Evolutionary conservation across 2,329 filamentous ascomycete species (phyloP).

Genomic region (Penicillium sp.): DNA sequence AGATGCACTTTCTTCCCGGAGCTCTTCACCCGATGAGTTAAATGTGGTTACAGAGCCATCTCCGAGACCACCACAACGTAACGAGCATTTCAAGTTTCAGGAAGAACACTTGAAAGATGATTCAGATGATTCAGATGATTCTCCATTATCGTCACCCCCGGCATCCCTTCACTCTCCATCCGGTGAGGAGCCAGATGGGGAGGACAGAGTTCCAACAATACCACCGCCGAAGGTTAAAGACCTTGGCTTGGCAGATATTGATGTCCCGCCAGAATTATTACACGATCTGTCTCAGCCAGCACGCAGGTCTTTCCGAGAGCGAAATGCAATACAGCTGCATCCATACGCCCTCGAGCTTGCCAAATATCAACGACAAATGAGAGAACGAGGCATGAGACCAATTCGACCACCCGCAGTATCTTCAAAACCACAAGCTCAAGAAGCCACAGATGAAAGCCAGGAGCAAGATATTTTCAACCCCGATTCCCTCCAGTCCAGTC

Average conservation of each 20-base stretch:
- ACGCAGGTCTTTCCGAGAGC: slow-evolving; percentile 41
- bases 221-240: slow-evolving; percentile 8
- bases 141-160: slow-evolving; percentile 38
- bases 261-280: slow-evolving; percentile 30
- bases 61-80: slow-evolving; percentile 7
- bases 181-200: neutral
- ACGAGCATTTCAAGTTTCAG: slow-evolving; percentile 4
- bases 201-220: neutral
- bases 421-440: neutral
- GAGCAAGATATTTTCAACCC: slow-evolving; percentile 34
- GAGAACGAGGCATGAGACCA: slow-evolving; percentile 43
- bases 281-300: slow-evolving; percentile 24
- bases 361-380: slow-evolving; percentile 43
- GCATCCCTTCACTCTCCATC: slow-evolving; percentile 27
- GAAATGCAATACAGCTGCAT: slow-evolving; percentile 50
- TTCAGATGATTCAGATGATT: slow-evolving; percentile 23
- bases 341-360: slow-evolving; percentile 49
- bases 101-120: slow-evolving; percentile 2
- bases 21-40: slow-evolving; percentile 40
- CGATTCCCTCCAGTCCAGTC: slow-evolving; percentile 32
- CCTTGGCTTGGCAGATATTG: slow-evolving; percentile 18
- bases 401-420: slow-evolving; percentile 24
- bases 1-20: slow-evolving; percentile 8
- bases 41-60: slow-evolving; percentile 28
- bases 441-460: slow-evolving; percentile 30